These are phyloP conservation scores for Ulota crispa DNA, from an alignment of 225 moss, liverwort and hornwort species.

Conservation along the genomic window DNA sequence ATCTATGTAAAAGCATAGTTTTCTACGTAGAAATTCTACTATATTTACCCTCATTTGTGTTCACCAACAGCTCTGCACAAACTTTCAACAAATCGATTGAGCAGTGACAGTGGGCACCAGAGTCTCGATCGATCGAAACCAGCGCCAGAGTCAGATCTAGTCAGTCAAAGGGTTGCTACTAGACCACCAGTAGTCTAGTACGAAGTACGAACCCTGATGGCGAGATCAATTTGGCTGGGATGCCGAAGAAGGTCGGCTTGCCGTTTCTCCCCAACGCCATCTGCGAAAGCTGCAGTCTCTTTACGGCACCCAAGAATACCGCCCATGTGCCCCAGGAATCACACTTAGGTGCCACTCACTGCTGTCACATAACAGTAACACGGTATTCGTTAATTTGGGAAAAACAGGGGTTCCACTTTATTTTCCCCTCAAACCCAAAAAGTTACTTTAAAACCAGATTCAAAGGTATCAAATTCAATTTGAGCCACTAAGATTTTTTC, in stretches of 20 bases:
- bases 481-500: no score
- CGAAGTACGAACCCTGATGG: neutral
- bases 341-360: no score
- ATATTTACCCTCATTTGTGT: no score
- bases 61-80: neutral
- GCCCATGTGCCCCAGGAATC: neutral
- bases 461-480: no score
- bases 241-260: neutral
- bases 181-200: neutral
- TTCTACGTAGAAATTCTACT: no score
- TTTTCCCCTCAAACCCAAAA: no score
- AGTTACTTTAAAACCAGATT: no score
- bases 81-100: neutral
- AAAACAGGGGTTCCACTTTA: no score
- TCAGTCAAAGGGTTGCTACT: no score
- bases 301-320: neutral
- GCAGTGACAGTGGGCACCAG: constrained; percentile 16
- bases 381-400: no score
- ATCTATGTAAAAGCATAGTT: no score
- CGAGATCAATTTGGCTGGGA: neutral
- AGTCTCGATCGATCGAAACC: neutral
- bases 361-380: no score
- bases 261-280: neutral
- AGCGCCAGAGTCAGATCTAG: neutral
- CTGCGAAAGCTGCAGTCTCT: neutral